Evolutionary conservation across 2,329 filamentous ascomycete species (phyloP).

Genomic region (Amylocarpus encephaloides): DNA sequence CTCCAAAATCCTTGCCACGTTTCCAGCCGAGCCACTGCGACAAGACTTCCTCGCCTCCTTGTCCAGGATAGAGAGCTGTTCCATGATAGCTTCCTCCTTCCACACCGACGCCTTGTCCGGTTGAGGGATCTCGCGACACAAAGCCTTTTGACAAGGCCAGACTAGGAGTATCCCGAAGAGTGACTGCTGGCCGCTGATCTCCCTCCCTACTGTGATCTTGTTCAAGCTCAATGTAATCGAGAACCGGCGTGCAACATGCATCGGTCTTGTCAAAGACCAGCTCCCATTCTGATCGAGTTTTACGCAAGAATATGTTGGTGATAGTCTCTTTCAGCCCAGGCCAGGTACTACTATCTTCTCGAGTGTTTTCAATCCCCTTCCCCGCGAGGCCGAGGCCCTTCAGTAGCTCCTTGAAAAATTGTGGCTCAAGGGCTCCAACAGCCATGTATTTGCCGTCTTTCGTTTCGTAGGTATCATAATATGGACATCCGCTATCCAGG

Average conservation of each 20-base stretch:
- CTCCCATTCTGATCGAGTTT: slow-evolving; percentile 77
- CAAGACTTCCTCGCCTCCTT: slow-evolving; percentile 66
- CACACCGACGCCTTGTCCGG: slow-evolving; percentile 57
- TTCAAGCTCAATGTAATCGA: slow-evolving; percentile 69
- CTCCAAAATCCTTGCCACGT: slow-evolving; percentile 63
- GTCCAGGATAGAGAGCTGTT: slow-evolving; percentile 53
- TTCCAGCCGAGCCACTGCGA: slow-evolving; percentile 72
- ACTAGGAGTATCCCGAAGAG: slow-evolving; percentile 63
- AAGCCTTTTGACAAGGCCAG: slow-evolving; percentile 49
- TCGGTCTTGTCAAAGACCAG: slow-evolving; percentile 80
- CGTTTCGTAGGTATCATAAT: slow-evolving; percentile 85
- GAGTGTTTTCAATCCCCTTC: slow-evolving; percentile 43
- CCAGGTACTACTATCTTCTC: slow-evolving; percentile 62
- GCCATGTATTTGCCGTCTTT: slow-evolving; percentile 73
- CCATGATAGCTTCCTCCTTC: slow-evolving; percentile 63
- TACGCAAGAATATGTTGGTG: slow-evolving; percentile 56
- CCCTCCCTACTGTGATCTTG: slow-evolving; percentile 43
- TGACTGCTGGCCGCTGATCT: slow-evolving; percentile 66
- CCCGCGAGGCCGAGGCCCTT: slow-evolving; percentile 56
- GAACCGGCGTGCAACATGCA: slow-evolving; percentile 85
- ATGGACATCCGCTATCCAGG: slow-evolving; percentile 80
- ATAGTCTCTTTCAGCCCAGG: slow-evolving; percentile 57
- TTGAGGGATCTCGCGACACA: slow-evolving; percentile 30
- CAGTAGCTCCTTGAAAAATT: slow-evolving; percentile 69
- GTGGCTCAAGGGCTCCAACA: slow-evolving; percentile 84